Evolutionary conservation across 2,329 filamentous ascomycete genomes (phyloP).

Genomic region (Penicillium sp.): DNA sequence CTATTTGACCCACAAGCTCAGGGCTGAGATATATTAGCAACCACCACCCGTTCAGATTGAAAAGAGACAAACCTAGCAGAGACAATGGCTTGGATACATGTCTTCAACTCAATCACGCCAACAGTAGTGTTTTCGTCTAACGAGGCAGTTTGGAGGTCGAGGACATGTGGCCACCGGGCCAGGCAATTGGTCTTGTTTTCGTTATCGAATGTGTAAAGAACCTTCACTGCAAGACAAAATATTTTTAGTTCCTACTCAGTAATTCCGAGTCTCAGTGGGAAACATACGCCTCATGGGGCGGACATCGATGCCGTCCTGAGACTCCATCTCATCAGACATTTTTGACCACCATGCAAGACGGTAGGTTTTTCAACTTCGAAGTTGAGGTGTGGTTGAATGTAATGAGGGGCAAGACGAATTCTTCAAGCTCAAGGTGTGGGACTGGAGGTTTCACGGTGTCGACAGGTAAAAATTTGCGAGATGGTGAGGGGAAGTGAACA

Average conservation of each 20-base stretch:
- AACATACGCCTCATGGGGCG: slow-evolving; percentile 68
- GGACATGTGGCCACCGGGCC: slow-evolving; percentile 76
- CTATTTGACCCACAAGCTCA: slow-evolving; percentile 73
- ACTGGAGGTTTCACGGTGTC: not conserved
- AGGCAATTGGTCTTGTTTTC: slow-evolving; percentile 87
- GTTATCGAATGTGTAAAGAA: slow-evolving; percentile 93
- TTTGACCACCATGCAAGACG: slow-evolving; percentile 32
- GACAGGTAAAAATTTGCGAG: not conserved
- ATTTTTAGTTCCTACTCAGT: slow-evolving; percentile 17
- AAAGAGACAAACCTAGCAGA: slow-evolving; percentile 54
- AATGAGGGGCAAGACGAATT: not conserved
- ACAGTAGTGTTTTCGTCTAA: slow-evolving; percentile 80
- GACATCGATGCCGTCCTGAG: slow-evolving; percentile 57
- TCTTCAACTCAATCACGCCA: slow-evolving; percentile 82
- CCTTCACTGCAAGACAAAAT: slow-evolving; percentile 69
- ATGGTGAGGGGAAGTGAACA: not conserved
- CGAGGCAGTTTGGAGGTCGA: slow-evolving; percentile 77
- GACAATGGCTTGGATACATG: slow-evolving; percentile 81
- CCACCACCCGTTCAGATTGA: not conserved
- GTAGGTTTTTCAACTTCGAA: not conserved
- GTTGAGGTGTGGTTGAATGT: slow-evolving; percentile 4
- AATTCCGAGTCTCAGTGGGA: not conserved
- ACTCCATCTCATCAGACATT: slow-evolving; percentile 41
- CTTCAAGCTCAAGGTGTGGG: not conserved
- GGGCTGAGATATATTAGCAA: slow-evolving; percentile 59